Evolutionary conservation across 2,329 filamentous ascomycete species (phyloP).

Genomic region (Colletotrichum gloeosporioides): DNA sequence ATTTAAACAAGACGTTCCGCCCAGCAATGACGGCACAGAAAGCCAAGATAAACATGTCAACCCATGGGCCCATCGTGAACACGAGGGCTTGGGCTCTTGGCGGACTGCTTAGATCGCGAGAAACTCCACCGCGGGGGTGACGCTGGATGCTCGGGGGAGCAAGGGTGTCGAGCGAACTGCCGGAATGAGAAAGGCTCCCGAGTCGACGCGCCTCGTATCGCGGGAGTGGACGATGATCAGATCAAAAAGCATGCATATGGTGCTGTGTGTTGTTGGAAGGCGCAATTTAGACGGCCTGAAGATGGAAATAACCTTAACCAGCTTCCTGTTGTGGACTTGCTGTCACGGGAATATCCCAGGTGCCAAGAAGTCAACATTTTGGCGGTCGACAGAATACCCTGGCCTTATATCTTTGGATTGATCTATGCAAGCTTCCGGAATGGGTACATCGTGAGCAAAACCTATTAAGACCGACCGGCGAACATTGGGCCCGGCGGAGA

Average conservation of each 20-base stretch:
- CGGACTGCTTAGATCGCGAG: neutral
- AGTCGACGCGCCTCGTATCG: neutral
- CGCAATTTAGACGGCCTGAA: neutral
- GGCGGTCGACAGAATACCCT: neutral
- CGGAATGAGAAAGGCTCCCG: conserved; percentile 4
- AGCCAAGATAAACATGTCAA: neutral
- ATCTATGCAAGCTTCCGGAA: fast-evolving
- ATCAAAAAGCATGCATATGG: neutral
- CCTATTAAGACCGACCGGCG: no score
- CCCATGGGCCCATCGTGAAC: neutral
- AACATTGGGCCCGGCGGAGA: no score
- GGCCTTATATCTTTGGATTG: neutral
- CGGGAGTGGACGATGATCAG: neutral
- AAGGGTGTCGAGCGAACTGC: neutral
- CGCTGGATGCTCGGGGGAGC: neutral
- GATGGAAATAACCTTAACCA: neutral
- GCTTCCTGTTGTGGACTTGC: neutral
- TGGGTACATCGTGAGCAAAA: no score
- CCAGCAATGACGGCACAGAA: neutral
- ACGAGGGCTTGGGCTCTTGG: conserved; percentile 8
- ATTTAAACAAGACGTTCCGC: neutral
- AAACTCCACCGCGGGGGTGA: neutral
- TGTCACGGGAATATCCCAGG: neutral
- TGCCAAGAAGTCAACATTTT: neutral
- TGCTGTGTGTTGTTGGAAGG: neutral